Base-by-base conservation (phyloP, 441 rosid species). In the Metrosideros polymorpha region DNA sequence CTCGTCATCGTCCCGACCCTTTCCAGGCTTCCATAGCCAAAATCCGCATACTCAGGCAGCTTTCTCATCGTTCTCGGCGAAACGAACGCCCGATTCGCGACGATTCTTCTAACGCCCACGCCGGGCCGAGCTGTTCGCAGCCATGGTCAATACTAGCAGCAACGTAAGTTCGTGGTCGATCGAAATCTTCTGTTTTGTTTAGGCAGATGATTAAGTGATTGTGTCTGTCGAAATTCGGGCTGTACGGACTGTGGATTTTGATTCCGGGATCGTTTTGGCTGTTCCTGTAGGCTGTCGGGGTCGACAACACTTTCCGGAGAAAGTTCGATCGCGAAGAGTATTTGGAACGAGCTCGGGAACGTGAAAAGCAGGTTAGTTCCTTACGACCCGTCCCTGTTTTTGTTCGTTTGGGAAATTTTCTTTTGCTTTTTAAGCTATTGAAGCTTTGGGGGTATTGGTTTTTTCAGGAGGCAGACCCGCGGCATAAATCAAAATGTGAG, bases 241-340 rank as follows among this genome's bases (percentile, higher is more conserved):
- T 0, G 13, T 39, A 22, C 6, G 79, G 2, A 25, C 42, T 12
- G 79, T 39, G 79, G 47, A 25, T 39, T 71, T 39, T 39, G n/a
- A 39, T 71, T 22, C 0, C 47, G 79, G 79, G 79, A 19, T 39
- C 79, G 47, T 71, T 71, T 71, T 42, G 47, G 47, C 17, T 71
- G n/a, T 22, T 71, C 47, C 47, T 12, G 91, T 86, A 98, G 99
- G 55, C 92, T 52, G 84, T 57, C 83, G 98, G 95, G 66, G 95
- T 96, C 63, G 99, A 96, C 87, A 96, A 96, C 89, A 96, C 99
- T 14, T 98, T 96, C 88, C 92, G 99, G 86, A 92, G 95, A 87
- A 96, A 95, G 87, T 93, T 98, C 89, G 99, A 98, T 86, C 88
- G 91, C 39, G 99, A 98, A 88, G 98, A 94, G 92, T 93, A 86